Conservation (phyloP, 169 alveolate species). For the Cryptosporidium sp. region DNA sequence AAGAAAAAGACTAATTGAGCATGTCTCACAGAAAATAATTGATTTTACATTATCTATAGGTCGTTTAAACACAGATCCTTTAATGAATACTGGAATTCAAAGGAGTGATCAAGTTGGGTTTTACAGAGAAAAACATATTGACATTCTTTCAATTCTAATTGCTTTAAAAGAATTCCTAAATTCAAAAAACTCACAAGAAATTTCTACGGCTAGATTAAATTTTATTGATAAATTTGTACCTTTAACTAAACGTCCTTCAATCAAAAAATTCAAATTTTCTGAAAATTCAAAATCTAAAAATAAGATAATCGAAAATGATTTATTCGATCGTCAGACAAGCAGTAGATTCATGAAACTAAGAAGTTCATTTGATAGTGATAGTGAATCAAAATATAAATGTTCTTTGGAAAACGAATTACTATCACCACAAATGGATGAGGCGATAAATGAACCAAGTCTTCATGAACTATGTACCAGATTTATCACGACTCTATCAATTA, state of each 20-base stretch:
- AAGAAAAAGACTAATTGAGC: conserved; percentile 28
- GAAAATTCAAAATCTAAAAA: not conserved
- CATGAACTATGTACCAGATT: conserved; percentile 59
- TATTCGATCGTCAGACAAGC: not conserved
- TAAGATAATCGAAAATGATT: not conserved
- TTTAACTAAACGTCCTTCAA: not conserved
- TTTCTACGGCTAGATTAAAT: conserved; percentile 1
- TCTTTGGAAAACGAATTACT: not conserved
- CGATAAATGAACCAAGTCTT: conserved; percentile 5
- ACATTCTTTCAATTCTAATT: conserved; percentile 15
- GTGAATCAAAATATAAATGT: not conserved
- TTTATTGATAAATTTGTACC: conserved; percentile 30
- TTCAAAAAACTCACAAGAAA: conserved; percentile 20
- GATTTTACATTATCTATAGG: conserved; percentile 5
- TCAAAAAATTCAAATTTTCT: not conserved
- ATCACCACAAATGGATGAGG: not conserved
- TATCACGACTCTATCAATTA: conserved; percentile 22
- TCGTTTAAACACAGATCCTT: conserved; percentile 22
- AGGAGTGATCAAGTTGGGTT: not conserved
- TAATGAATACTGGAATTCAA: conserved; percentile 35
- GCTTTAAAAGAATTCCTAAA: conserved; percentile 13
- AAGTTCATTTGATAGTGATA: not conserved
- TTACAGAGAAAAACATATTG: conserved; percentile 18
- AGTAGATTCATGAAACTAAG: conserved; percentile 21
- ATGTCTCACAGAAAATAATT: conserved; percentile 2